Base-by-base conservation (phyloP, 306 rosid genomes). In the Arachis stenosperma region DNA sequence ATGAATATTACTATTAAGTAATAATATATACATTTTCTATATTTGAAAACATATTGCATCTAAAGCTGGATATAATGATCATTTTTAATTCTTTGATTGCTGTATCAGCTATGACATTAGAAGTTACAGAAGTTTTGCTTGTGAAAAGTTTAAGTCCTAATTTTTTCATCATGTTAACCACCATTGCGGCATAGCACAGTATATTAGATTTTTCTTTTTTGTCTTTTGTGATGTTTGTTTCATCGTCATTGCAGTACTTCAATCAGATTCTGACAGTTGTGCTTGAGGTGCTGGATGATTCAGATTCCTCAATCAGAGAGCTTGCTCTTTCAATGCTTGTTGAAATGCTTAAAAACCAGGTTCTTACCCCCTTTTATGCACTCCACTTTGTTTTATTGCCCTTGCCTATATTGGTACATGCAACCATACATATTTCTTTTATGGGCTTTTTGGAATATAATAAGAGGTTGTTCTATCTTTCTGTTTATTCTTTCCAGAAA, bases 281-380 rank as follows among this genome's bases (percentile, higher is more conserved):
- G 74, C 98, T 95, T 75, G 99, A 95, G 84, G 93, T 92, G 76
- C 76, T 89, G 88, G 99, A 95, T 78, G 93, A 95, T 82, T 83
- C 87, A 71, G 93, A 92, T 79, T 82, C 93, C 80, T 78, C 89
- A 67, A 80, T 85, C 59, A 92, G 93, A 73, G 99, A 95, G 82
- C 90, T 88, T 69, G 90, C 90, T 46, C 97, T 95, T 70, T 81
- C 86, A 37, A 71, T 95, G 86, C 82, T 92, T 65, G 81, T 61
- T 74, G 98, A 92, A 87, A 92, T 95, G 97, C 88, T 95, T 71
- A 92, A 87, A 81, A 84, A 88, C 83, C 99, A 95, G 99, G 99
- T 92, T 65, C 72, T 42, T 76, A 6, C 75, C 73, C 53, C 43
- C 55, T 44, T 69, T 76, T 75, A 40, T 41, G 58, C 75, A 60